Evolutionary conservation across 306 rosid genomes (phyloP).

Genomic region (Ceratonia siliqua): DNA sequence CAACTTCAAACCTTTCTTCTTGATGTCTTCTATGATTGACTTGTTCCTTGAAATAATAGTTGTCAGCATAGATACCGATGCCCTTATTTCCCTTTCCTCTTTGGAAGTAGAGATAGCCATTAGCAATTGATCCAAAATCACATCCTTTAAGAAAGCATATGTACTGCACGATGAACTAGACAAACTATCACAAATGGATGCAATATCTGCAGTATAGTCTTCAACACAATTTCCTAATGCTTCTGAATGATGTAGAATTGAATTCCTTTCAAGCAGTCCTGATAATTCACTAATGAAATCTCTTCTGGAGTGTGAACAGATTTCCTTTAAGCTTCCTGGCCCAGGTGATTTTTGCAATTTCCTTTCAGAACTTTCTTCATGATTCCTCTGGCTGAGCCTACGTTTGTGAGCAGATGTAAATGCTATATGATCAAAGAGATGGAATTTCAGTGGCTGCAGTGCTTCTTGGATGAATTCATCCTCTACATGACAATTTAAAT

Average conservation of each 20-base stretch:
- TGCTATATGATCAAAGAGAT: conserved; percentile 42
- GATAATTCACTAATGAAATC: conserved; percentile 45
- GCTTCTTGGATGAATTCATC: conserved; percentile 44
- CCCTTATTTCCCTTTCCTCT: conserved; percentile 68
- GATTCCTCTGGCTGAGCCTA: conserved; percentile 35
- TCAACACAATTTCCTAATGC: conserved; percentile 55
- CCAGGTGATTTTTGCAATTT: conserved; percentile 33
- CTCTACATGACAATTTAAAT: conserved; percentile 37
- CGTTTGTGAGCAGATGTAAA: conserved; percentile 39
- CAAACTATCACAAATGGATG: conserved; percentile 58
- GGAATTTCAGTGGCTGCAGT: conserved; percentile 38
- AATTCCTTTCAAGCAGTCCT: conserved; percentile 41
- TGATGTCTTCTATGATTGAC: conserved; percentile 65
- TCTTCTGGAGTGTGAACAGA: conserved; percentile 42
- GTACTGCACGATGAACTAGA: conserved; percentile 50
- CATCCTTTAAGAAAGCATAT: conserved; percentile 61
- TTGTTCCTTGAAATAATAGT: conserved; percentile 66
- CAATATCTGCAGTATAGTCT: conserved; percentile 58
- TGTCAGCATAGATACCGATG: conserved; percentile 63
- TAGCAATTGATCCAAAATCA: conserved; percentile 69
- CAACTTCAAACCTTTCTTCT: conserved; percentile 72
- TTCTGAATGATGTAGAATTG: conserved; percentile 50
- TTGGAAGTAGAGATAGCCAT: conserved; percentile 67
- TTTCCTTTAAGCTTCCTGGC: conserved; percentile 42
- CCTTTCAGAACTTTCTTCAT: conserved; percentile 39